These are phyloP conservation scores for Dictyostelium citrinum DNA, from an alignment of 78 protist species.

Conservation along the genomic window DNA sequence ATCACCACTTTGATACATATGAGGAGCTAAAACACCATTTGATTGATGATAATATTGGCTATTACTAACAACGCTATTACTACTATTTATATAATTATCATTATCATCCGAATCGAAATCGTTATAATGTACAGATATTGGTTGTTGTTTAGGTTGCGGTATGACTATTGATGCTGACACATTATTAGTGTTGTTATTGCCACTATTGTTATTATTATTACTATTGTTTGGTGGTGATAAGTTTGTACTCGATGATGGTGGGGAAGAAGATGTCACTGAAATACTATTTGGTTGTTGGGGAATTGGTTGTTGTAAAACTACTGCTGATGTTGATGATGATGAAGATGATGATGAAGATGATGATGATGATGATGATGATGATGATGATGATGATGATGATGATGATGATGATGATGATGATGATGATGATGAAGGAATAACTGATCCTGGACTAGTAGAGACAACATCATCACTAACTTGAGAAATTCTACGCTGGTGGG, in stretches of 20 bases:
- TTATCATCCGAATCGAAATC: neutral
- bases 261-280: neutral
- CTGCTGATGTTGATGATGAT: neutral
- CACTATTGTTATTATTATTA: neutral
- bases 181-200: neutral
- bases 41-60: neutral
- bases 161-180: neutral
- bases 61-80: neutral
- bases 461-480: constrained; percentile 22
- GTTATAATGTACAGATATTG: neutral
- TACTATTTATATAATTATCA: neutral
- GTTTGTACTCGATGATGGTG: neutral
- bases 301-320: neutral
- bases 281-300: neutral
- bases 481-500: constrained; percentile 44
- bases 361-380: neutral
- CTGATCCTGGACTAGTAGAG: neutral
- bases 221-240: neutral
- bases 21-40: constrained; percentile 35
- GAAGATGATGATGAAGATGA: neutral
- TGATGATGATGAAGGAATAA: neutral
- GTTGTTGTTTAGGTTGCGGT: neutral
- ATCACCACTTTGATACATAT: constrained; percentile 40
- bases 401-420: neutral
- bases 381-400: neutral